Evolutionary conservation across 176 grass and related monocot species (phyloP), one percentile per base, ranked within the genome.

Genomic region (Eragrostis nindensis): DNA sequence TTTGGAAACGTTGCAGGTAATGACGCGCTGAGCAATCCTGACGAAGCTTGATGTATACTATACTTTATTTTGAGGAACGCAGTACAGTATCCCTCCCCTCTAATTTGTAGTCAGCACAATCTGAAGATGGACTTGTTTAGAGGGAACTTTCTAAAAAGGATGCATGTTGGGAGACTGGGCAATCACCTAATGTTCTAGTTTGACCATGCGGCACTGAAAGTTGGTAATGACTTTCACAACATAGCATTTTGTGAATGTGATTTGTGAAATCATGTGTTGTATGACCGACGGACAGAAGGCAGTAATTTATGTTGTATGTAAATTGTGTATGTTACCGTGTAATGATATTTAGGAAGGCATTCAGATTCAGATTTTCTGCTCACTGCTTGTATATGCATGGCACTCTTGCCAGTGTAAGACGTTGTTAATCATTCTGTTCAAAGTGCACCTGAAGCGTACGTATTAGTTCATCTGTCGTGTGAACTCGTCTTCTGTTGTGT

Each of bases 1-100:
- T 77, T 77, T 86, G 50, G 66, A 63, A 92, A 86, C 11, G 12
- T 86, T 68, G 77, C 83, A 84, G 90, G 90, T 89, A 73, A 92
- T 75, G 76, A 73, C 0, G 59, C 62, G 21, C 42, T 1, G 39
- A 80, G 45, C 49, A 83, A 78, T 76, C 60, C 13, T 74, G 74
- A 70, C 16, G 27, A 89, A 79, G 74, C 71, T 85, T 81, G 87
- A 80, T 81, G 66, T 77, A 65, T 70, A 81, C 77, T 71, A 42
- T 82, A 81, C 82, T 0, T 76, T 71, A 71, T 77, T 45, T 41
- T 3, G 46, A 85, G 62, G 66, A 65, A 15, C 64, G 22, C 25
- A 55, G 70, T 75, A 64, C n/a, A n/a, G n/a, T n/a, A n/a, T n/a
- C n/a, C n/a, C n/a, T n/a, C n/a, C n/a, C n/a, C n/a, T n/a, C n/a